Conservation (phyloP, 352 stramenopile genomes). For the Pythium phragmitis region DNA sequence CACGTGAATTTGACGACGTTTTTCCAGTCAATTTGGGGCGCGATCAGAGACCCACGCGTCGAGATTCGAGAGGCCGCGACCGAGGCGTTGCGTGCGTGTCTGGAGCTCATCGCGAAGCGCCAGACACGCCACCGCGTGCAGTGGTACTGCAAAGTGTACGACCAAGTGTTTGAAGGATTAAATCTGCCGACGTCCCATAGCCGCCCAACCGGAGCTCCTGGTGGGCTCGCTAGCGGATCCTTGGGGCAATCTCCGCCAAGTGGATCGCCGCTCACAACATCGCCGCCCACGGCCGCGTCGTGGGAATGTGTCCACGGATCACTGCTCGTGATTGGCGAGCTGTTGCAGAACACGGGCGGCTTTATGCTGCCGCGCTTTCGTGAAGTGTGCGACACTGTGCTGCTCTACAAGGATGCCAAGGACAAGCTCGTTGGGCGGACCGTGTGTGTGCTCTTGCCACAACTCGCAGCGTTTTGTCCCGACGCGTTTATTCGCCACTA, state of each 20-base stretch:
- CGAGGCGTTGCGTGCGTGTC: slow-evolving; percentile 80
- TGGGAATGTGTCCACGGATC: slow-evolving; percentile 93
- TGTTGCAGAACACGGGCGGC: slow-evolving; percentile 93
- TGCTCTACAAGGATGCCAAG: slow-evolving; percentile 92
- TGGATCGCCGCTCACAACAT: background rate
- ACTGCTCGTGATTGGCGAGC: slow-evolving; percentile 92
- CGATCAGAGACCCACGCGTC: slow-evolving; percentile 66
- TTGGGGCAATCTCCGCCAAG: slow-evolving; percentile 16
- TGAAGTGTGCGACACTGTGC: slow-evolving; percentile 93
- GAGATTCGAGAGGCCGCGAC: slow-evolving; percentile 85
- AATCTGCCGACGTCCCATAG: slow-evolving; percentile 26
- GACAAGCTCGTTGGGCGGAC: slow-evolving; percentile 80
- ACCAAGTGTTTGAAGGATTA: slow-evolving; percentile 86
- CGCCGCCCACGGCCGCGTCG: slow-evolving; percentile 30
- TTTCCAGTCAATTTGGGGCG: slow-evolving; percentile 91
- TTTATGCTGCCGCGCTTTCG: slow-evolving; percentile 98
- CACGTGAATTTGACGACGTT: slow-evolving; percentile 91
- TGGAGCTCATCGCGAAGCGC: slow-evolving; percentile 83
- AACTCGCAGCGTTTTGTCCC: slow-evolving; percentile 91
- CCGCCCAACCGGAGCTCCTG: slow-evolving; percentile 9
- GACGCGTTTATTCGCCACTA: slow-evolving; percentile 94
- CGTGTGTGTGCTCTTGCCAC: slow-evolving; percentile 89
- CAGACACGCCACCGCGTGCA: slow-evolving; percentile 85
- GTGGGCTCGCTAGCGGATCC: background rate
- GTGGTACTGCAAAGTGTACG: slow-evolving; percentile 92